These are phyloP conservation scores for Chlamydomonas sp. DNA, from an alignment of 139 green algal genomes.

Conservation along the genomic window DNA sequence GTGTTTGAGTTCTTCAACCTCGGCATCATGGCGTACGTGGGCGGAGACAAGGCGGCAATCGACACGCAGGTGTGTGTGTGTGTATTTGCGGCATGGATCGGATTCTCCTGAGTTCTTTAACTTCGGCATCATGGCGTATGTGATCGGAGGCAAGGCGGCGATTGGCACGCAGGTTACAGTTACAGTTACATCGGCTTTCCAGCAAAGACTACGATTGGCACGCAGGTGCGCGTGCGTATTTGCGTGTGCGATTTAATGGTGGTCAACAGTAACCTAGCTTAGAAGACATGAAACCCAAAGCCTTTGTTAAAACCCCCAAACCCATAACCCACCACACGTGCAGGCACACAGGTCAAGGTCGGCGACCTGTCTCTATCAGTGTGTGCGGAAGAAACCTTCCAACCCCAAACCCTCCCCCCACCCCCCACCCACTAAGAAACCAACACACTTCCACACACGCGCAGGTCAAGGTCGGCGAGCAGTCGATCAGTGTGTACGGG, in stretches of 20 bases:
- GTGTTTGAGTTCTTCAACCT: constrained; percentile 40
- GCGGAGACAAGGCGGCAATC: constrained; percentile 8
- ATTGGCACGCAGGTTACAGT: too few species aligned
- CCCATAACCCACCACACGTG: neutral
- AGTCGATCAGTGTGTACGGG: constrained; percentile 35
- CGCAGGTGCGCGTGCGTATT: too few species aligned
- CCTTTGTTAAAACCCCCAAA: neutral
- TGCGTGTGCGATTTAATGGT: too few species aligned
- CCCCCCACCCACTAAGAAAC: neutral
- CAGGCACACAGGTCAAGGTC: neutral
- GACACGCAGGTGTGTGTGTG: too few species aligned
- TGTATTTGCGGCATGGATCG: too few species aligned
- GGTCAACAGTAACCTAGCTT: too few species aligned
- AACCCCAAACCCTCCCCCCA: neutral
- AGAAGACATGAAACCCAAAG: neutral
- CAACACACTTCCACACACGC: constrained; percentile 1
- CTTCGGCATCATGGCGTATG: constrained; percentile 58
- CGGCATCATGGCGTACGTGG: constrained; percentile 14
- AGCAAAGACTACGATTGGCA: too few species aligned
- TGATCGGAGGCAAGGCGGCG: constrained; percentile 45
- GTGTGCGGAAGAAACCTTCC: too few species aligned
- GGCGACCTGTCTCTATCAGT: neutral
- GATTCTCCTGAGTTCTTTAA: constrained; percentile 51
- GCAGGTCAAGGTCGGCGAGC: neutral
- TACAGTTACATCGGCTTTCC: too few species aligned